phyloP scores from a whole-genome alignment of 1,284 basidiomycete species.

The Rhodotorula mucilaginosa region DNA sequence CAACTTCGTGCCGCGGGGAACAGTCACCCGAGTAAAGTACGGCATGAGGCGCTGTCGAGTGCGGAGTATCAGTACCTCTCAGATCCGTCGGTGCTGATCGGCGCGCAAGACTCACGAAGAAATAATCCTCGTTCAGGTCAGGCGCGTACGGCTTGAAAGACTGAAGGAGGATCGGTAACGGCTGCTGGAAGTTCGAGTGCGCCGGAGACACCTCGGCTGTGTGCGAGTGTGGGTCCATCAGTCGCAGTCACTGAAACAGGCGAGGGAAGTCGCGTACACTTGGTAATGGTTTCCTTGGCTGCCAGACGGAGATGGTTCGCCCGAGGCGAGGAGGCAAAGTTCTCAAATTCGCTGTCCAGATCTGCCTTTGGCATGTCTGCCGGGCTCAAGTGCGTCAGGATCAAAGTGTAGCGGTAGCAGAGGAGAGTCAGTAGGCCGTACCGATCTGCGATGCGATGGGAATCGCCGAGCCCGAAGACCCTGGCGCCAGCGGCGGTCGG shows the following conservation, averaged over 20 bases:
- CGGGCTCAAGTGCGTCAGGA: neutral
- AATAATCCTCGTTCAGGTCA: constrained; percentile 51
- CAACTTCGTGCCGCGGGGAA: constrained; percentile 63
- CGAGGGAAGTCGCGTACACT: neutral
- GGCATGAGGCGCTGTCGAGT: constrained; percentile 55
- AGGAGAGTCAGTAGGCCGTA: neutral
- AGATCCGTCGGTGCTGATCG: neutral
- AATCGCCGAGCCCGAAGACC: constrained; percentile 1
- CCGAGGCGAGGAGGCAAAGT: constrained; percentile 45
- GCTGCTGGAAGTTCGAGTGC: constrained; percentile 47
- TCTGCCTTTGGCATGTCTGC: constrained; percentile 44
- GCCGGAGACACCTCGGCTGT: constrained; percentile 18
- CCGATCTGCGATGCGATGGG: constrained; percentile 35
- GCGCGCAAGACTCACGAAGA: constrained; percentile 28
- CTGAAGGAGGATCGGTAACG: constrained; percentile 56
- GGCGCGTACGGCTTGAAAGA: constrained; percentile 43
- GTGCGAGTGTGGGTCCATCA: constrained; percentile 52
- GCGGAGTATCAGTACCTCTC: neutral
- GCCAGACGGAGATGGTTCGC: constrained; percentile 63
- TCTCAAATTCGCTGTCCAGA: constrained; percentile 45
- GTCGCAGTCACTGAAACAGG: constrained; percentile 36
- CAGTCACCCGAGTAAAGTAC: constrained; percentile 67
- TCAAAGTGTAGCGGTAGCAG: neutral
- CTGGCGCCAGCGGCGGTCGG: constrained; percentile 9
- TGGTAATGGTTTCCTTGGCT: constrained; percentile 56